phyloP scores from a whole-genome alignment of 2,329 filamentous ascomycete species.

The Penicillium sclerotigenum region DNA sequence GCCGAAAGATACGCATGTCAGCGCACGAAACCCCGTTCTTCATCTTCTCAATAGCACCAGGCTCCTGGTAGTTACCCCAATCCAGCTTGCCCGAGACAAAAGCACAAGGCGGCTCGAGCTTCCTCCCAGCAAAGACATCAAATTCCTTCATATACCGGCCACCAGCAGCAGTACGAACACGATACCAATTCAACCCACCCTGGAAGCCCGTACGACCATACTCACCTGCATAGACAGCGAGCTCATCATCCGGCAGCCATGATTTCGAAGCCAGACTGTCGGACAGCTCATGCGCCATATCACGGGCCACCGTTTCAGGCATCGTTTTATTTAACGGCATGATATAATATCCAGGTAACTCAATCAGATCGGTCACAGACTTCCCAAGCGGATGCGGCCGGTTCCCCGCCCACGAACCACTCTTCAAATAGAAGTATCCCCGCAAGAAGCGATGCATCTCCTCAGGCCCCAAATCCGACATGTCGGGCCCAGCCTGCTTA shows the following conservation, averaged over 20 bases:
- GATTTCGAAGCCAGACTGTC: conserved; percentile 35
- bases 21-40: conserved; percentile 46
- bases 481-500: conserved; percentile 34
- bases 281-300: conserved; percentile 52
- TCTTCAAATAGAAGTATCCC: conserved; percentile 68
- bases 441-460: conserved; percentile 60
- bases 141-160: conserved; percentile 49
- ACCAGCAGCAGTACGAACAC: conserved; percentile 54
- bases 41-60: conserved; percentile 60
- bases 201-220: conserved; percentile 63
- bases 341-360: conserved; percentile 67
- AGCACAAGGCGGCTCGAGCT: conserved; percentile 58
- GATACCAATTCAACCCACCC: conserved; percentile 66
- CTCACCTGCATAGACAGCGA: conserved; percentile 60
- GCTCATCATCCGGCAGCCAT: conserved; percentile 60
- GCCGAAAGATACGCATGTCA: conserved; percentile 52
- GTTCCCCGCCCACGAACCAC: conserved; percentile 58
- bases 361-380: conserved; percentile 53
- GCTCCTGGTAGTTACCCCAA: conserved; percentile 68
- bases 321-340: conserved; percentile 60
- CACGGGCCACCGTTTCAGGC: conserved; percentile 54
- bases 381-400: conserved; percentile 51
- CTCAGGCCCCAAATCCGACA: conserved; percentile 38
- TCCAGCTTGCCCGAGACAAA: conserved; percentile 63
- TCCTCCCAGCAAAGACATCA: conserved; percentile 58